Evolutionary conservation across 768 basidiomycete genomes (phyloP), one percentile per base, ranked within the genome.

Genomic region (Pleurotus ostreatus): DNA sequence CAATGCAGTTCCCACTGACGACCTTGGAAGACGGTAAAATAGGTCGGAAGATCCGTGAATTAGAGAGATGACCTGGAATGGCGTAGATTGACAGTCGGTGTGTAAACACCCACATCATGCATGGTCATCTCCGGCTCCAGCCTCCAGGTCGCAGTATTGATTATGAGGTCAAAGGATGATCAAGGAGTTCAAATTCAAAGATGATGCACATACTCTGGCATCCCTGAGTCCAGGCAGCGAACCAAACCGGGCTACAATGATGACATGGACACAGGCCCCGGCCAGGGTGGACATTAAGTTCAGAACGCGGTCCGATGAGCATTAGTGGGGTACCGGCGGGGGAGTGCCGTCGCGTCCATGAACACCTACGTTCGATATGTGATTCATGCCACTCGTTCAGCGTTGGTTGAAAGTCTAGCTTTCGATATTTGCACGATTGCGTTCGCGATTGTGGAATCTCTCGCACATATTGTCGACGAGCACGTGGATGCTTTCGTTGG

Each of bases 1-100:
- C 30, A 34, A 34, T 34, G 30, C 30, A 34, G 11, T 34, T 34
- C 30, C 30, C 30, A 34, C 30, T 34, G 30, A 11, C 30, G 30
- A 34, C 30, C 30, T 11, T 34, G 30, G 30, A 30, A 16, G 48
- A 25, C 48, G 48, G 26, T 30, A 25, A 30, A 49, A 12, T 16
- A 30, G 3, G 48, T 49, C 48, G 48, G 48, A 26, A 49, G 48
- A 49, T 49, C 41, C 41, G 41, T 44, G 20, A 43, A 43, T n/a
- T 43, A 43, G 41, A 43, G 41, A 11, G 48, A 49, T 37, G 26
- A 34, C 48, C 25, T 26, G 23, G 5, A 13, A n/a, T 18, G 26
- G 48, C 26, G 48, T 18, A 49, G 48, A n/a, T 49, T 49, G 48
- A 49, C 48, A 34, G 48, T 49, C 48, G 22, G 48, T 34, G 48